phyloP scores from a whole-genome alignment of 2,329 filamentous ascomycete genomes.

The Aurifilum marmelostoma region DNA sequence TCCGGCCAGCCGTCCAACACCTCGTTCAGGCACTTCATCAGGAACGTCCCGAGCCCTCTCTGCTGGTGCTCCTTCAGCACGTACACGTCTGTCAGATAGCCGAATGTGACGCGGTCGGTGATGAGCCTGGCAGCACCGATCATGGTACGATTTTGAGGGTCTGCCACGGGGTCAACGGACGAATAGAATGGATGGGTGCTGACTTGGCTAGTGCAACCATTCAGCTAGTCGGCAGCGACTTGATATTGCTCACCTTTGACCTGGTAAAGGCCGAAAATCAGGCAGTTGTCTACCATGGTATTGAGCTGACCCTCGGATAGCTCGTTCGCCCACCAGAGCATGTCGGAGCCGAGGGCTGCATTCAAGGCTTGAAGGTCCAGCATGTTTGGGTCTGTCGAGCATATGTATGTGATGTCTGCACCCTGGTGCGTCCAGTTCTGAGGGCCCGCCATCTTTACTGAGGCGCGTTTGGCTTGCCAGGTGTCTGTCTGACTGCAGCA shows the following conservation, averaged over 20 bases:
- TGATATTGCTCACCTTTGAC: conserved; percentile 17
- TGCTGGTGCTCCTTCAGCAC: conserved; percentile 62
- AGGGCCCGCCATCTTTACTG: not conserved
- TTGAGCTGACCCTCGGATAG: conserved; percentile 52
- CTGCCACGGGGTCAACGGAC: not conserved
- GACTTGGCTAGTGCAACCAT: conserved; percentile 22
- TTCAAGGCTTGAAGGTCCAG: conserved; percentile 60
- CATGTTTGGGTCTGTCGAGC: conserved; percentile 63
- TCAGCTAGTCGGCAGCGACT: conserved; percentile 5
- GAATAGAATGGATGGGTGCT: not conserved
- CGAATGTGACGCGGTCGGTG: conserved; percentile 71
- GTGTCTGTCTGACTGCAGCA: not conserved
- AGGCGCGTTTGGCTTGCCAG: not conserved
- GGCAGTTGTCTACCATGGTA: conserved; percentile 58
- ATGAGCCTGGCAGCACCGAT: conserved; percentile 66
- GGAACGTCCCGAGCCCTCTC: conserved; percentile 65
- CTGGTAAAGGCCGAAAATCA: conserved; percentile 62
- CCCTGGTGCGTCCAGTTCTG: conserved; percentile 50
- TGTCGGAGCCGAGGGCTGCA: conserved; percentile 57
- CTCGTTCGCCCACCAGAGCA: conserved; percentile 64
- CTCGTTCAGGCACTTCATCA: conserved; percentile 64
- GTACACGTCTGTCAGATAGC: conserved; percentile 72
- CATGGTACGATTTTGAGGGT: conserved; percentile 30
- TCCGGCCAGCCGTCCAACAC: conserved; percentile 58
- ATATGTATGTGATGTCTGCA: conserved; percentile 52